A percentile compares a stretch with the other conserved stretches of the same genome.
phyloP scores from a whole-genome alignment of 441 rosid species.

The Isatis lusitanica region DNA sequence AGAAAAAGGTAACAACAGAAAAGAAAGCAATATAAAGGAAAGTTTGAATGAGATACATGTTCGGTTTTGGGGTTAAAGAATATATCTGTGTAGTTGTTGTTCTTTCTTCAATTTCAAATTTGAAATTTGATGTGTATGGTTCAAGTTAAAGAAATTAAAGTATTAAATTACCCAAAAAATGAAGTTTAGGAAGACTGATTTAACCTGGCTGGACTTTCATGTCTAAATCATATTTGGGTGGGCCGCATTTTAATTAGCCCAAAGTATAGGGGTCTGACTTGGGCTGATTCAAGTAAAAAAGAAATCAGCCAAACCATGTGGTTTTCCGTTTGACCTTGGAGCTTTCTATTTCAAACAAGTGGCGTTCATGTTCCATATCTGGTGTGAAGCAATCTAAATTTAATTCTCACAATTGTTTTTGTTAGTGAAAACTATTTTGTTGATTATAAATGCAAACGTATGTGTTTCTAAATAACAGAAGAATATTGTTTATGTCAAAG shows the following conservation, averaged over 20 bases:
- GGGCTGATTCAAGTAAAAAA: neutral
- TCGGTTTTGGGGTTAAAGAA: conserved; percentile 1
- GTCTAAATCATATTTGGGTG: neutral
- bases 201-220: neutral
- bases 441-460: neutral
- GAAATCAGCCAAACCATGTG: neutral
- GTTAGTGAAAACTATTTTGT: neutral
- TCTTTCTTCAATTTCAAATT: conserved; percentile 13
- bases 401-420: no score
- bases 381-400: no score
- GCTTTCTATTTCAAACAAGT: neutral
- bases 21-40: neutral
- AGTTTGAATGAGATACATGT: conserved; percentile 2
- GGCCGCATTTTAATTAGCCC: neutral
- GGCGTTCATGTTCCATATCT: neutral
- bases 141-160: neutral
- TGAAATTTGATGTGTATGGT: conserved; percentile 22
- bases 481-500: neutral
- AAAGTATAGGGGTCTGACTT: neutral
- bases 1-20: conserved; percentile 10
- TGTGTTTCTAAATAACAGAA: neutral
- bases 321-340: neutral
- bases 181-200: conserved; percentile 1
- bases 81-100: conserved; percentile 27
- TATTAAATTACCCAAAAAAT: neutral